phyloP scores from a whole-genome alignment of 345 rosid genomes.

The Heritiera fomes region DNA sequence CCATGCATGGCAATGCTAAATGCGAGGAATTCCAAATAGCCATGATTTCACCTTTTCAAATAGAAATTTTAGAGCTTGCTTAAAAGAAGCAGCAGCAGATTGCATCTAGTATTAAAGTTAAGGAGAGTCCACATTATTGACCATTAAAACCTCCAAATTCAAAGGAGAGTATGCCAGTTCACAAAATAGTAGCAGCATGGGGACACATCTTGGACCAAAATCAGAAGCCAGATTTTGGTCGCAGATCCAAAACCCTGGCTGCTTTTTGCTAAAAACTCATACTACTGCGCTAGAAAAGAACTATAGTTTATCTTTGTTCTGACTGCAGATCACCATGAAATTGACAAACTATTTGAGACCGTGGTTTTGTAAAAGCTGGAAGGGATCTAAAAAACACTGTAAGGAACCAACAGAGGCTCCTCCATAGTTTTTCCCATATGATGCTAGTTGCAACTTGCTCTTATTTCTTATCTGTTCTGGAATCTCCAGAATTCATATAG shows the following conservation, averaged over 20 bases:
- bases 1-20: not conserved
- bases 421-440: too few relatives aligned
- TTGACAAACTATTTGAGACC: too few relatives aligned
- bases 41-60: not conserved
- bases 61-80: not conserved
- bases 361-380: too few relatives aligned
- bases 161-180: not conserved
- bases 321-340: too few relatives aligned
- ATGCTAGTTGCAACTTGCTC: too few relatives aligned
- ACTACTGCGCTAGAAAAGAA: too few relatives aligned
- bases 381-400: too few relatives aligned
- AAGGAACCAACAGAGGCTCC: too few relatives aligned
- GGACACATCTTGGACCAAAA: not conserved
- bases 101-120: not conserved
- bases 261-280: not conserved
- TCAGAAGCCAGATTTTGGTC: not conserved
- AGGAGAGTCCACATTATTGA: not conserved
- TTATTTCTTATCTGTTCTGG: too few relatives aligned
- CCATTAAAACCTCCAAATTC: not conserved
- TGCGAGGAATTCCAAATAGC: not conserved
- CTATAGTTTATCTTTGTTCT: too few relatives aligned
- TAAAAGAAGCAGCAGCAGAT: not conserved
- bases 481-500: too few relatives aligned
- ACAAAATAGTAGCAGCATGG: not conserved
- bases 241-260: not conserved